Percentiles rank a stretch among this genome's conserved stretches.
Conservation (phyloP, 306 rosid species). For the Rubus idaeus region DNA sequence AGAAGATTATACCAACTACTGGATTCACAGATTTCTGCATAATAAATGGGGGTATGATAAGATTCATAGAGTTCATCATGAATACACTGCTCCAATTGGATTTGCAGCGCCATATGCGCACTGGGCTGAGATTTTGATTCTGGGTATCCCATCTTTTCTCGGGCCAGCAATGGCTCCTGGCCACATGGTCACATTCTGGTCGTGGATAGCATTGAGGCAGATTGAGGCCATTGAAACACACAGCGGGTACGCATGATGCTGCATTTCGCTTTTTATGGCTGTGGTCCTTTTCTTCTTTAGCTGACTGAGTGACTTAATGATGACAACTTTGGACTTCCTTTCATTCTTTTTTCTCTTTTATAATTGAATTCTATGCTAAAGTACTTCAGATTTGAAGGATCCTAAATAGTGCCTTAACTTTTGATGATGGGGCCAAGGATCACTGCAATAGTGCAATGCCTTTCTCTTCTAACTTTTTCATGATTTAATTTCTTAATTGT, state of each 20-base stretch:
- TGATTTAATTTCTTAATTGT: conserved; percentile 9
- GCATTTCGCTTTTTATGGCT: background rate
- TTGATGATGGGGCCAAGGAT: conserved; percentile 35
- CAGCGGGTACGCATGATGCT: conserved; percentile 62
- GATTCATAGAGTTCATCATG: conserved; percentile 80
- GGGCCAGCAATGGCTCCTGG: conserved; percentile 87
- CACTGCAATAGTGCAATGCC: conserved; percentile 23
- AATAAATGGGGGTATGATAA: conserved; percentile 73
- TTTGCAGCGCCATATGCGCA: conserved; percentile 83
- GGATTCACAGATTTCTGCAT: conserved; percentile 83
- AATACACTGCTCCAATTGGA: conserved; percentile 72
- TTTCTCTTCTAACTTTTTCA: conserved; percentile 10
- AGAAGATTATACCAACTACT: conserved; percentile 73
- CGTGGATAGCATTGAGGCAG: conserved; percentile 77
- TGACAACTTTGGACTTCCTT: conserved; percentile 34
- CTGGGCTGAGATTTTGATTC: conserved; percentile 79
- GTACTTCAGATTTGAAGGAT: conserved; percentile 52
- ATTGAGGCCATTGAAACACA: conserved; percentile 85
- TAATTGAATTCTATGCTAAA: conserved; percentile 27
- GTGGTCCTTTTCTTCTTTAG: conserved; percentile 18
- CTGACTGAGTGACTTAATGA: conserved; percentile 30
- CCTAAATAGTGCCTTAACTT: conserved; percentile 40
- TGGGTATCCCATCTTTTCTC: conserved; percentile 75
- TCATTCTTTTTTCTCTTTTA: conserved; percentile 19
- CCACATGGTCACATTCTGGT: conserved; percentile 77